Base-by-base conservation (phyloP, 1,284 basidiomycete genomes). In the Moesziomyces globuligerus region DNA sequence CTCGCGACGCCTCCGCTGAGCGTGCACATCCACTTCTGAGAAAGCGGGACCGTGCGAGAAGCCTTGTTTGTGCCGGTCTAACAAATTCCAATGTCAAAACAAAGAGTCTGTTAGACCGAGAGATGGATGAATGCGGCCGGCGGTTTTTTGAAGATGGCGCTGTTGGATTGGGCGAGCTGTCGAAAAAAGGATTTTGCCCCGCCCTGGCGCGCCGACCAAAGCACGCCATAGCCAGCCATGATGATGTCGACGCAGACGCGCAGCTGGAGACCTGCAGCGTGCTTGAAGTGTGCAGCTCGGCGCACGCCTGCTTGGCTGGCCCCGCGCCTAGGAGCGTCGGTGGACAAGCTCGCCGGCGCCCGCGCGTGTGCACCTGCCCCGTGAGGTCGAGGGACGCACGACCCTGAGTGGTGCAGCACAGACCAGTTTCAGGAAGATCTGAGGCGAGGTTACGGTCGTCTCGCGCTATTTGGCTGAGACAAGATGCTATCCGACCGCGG, bases 351-450 rank as follows among this genome's bases (percentile, higher is more conserved):
- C 9, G 25, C 25, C 37, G 28, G 26, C 17, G 24, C 23, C n/a
- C 26, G n/a, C 20, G 20, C 23, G 26, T n/a, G 11, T 11, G 20
- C 36, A 2, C 1, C 28, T n/a, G 25, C 4, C 25, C 43, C 24
- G 29, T 1, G 32, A 34, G 32, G 32, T 34, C 17, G 32, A 34
- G 11, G 29, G 29, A 29, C 29, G 11, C 29, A 13, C 34, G 40
- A 66, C 55, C 62, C 62, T 66, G 51, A 55, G 43, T 39, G 15
- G 26, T 7, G 29, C 23, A 64, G 62, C 62, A 66, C 62, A 66
- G 62, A 58, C 62, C 62, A 66, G 17, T 59, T 59, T 48, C 48
- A 25, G 58, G 62, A 66, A 66, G 62, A 66, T 47, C 26, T 39
- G 4, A 34, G 17, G 24, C 13, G 2, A 24, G 15, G 7, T 26